Evolutionary conservation across 495 filamentous ascomycete genomes (phyloP).

Genomic region (Penicillium canariense): DNA sequence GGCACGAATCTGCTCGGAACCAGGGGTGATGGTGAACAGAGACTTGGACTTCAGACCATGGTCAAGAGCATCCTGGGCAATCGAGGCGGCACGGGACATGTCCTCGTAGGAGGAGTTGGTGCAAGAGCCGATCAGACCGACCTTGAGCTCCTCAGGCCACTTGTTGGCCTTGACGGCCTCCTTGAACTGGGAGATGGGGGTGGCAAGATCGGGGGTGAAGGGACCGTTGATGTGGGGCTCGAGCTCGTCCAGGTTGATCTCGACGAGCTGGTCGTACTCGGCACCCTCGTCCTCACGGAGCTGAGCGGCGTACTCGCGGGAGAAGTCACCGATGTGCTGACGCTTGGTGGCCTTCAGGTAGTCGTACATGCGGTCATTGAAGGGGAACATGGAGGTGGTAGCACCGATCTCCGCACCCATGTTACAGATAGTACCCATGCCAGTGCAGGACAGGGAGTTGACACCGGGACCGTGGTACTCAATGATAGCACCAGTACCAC

Average conservation of each 20-base stretch:
- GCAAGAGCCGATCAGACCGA: slow-evolving; percentile 91
- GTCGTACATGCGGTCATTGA: slow-evolving; percentile 96
- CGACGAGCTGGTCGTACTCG: slow-evolving; percentile 94
- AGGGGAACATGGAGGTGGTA: slow-evolving; percentile 97
- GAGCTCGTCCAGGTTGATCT: slow-evolving; percentile 90
- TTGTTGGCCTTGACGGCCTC: slow-evolving; percentile 89
- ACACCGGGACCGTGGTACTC: slow-evolving; percentile 93
- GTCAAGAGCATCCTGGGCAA: slow-evolving; percentile 89
- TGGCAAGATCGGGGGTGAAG: slow-evolving; percentile 99
- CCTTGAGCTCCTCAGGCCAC: slow-evolving; percentile 97
- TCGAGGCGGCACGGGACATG: slow-evolving; percentile 93
- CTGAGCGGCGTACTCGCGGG: slow-evolving; percentile 78
- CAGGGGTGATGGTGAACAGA: slow-evolving; percentile 91
- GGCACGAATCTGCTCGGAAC: slow-evolving; percentile 96
- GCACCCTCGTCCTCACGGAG: slow-evolving; percentile 89
- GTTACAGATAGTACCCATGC: slow-evolving; percentile 72
- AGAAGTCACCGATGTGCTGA: slow-evolving; percentile 82
- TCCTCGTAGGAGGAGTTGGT: slow-evolving; percentile 99
- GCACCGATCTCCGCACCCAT: slow-evolving; percentile 94
- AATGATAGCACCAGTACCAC: slow-evolving; percentile 94
- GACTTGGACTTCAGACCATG: slow-evolving; percentile 94
- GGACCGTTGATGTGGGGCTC: slow-evolving; percentile 99
- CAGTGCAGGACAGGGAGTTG: slow-evolving; percentile 63
- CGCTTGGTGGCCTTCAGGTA: slow-evolving; percentile 94
- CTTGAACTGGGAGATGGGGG: slow-evolving; percentile 96